phyloP scores from a whole-genome alignment of 441 rosid species.

The Hura crepitans region DNA sequence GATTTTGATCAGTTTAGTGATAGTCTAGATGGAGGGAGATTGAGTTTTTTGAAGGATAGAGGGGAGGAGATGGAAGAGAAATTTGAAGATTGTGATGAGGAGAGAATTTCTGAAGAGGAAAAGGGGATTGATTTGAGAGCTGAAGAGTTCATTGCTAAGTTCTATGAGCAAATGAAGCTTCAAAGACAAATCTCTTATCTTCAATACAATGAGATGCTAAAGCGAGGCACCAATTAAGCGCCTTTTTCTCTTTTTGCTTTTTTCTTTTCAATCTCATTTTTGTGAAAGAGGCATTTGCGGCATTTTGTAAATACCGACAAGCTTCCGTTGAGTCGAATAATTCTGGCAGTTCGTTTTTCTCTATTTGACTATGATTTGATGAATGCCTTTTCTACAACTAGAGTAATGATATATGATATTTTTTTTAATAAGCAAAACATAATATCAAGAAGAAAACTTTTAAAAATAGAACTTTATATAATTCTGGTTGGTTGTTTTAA shows the following conservation, averaged over 20 bases:
- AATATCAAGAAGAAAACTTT: no score
- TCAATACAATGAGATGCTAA: constrained; percentile 38
- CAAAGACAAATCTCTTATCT: constrained; percentile 71
- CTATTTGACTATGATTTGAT: not conserved
- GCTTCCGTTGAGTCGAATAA: constrained; percentile 17
- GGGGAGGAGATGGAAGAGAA: constrained; percentile 21
- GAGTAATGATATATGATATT: no score
- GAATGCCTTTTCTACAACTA: not conserved
- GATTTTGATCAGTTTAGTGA: constrained; percentile 35
- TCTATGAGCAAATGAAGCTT: constrained; percentile 62
- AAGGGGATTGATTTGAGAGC: constrained; percentile 75
- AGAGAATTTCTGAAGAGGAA: constrained; percentile 31
- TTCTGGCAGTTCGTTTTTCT: not conserved
- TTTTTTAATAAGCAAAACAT: not conserved
- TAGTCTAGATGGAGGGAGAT: constrained; percentile 20
- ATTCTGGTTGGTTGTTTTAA: no score
- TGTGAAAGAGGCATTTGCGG: constrained; percentile 19
- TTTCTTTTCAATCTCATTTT: not conserved
- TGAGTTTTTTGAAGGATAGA: constrained; percentile 27
- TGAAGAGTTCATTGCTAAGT: constrained; percentile 74
- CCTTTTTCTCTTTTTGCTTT: not conserved
- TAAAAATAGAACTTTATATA: no score
- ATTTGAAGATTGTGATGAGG: constrained; percentile 21
- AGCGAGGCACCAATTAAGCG: constrained; percentile 5
- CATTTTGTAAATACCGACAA: constrained; percentile 25